These are phyloP conservation scores for Turnera subulata DNA, from an alignment of 345 rosid genomes.

Conservation along the genomic window DNA sequence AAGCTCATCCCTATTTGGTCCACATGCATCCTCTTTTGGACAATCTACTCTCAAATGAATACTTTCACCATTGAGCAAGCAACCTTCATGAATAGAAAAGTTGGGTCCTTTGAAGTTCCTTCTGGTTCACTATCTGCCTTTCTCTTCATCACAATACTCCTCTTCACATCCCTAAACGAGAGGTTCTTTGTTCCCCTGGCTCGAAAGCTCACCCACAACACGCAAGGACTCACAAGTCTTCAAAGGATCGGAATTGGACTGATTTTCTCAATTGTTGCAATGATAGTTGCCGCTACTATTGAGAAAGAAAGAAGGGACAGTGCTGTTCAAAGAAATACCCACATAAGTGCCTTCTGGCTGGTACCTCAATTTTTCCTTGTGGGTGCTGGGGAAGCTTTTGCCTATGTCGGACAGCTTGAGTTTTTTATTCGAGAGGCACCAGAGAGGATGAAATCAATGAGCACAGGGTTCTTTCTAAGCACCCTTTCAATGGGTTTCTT, in stretches of 20 bases:
- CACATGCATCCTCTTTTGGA: conserved; percentile 87
- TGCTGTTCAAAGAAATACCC: conserved; percentile 18
- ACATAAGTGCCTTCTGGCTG: conserved; percentile 73
- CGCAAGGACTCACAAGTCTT: conserved; percentile 83
- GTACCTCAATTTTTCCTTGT: conserved; percentile 76
- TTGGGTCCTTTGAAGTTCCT: conserved; percentile 57
- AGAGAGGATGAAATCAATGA: conserved; percentile 89
- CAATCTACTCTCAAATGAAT: conserved; percentile 89
- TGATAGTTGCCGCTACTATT: conserved; percentile 57
- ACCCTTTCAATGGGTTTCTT: conserved; percentile 89
- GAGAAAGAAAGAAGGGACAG: conserved; percentile 55
- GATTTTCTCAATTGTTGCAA: conserved; percentile 52
- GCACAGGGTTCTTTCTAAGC: conserved; percentile 84
- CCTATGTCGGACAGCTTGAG: conserved; percentile 88
- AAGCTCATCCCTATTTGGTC: conserved; percentile 86
- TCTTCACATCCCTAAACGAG: conserved; percentile 82
- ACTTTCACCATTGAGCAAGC: conserved; percentile 91
- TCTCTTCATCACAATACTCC: conserved; percentile 64
- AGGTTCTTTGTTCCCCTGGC: conserved; percentile 62
- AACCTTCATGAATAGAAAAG: conserved; percentile 53
- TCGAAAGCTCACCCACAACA: conserved; percentile 43
- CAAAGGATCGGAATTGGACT: conserved; percentile 83
- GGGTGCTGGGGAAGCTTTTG: conserved; percentile 94
- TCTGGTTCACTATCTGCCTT: conserved; percentile 64
- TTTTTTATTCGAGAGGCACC: conserved; percentile 91